These are phyloP conservation scores for Plasmodium knowlesi DNA, from an alignment of 169 alveolate genomes.

Conservation along the genomic window DNA sequence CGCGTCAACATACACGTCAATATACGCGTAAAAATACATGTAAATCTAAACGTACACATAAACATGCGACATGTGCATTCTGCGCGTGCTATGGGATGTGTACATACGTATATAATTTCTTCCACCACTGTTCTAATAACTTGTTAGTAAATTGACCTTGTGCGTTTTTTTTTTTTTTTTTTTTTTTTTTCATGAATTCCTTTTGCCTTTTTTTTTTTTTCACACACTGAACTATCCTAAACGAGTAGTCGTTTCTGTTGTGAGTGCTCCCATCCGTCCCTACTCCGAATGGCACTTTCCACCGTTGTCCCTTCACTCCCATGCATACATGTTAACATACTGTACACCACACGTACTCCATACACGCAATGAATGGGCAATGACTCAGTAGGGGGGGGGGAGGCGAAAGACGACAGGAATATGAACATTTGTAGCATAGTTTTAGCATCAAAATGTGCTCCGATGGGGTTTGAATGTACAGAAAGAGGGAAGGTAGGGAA, in stretches of 20 bases:
- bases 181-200: not conserved
- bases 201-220: not conserved
- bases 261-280: not conserved
- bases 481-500: not conserved
- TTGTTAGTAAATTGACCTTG: not conserved
- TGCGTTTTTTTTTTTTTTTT: not conserved
- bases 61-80: not conserved
- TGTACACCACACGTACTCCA: not conserved
- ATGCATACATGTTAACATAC: not conserved
- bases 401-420: not conserved
- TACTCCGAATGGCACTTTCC: not conserved
- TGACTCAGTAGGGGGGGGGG: not conserved
- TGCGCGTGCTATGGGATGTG: not conserved
- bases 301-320: not conserved
- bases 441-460: not conserved
- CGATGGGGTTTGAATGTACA: not conserved
- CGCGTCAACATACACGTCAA: not conserved
- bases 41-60: not conserved
- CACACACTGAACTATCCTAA: not conserved
- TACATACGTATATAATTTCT: not conserved
- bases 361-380: not conserved
- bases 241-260: not conserved
- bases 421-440: not conserved
- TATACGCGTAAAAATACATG: not conserved
- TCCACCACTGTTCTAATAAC: not conserved